Evolutionary conservation across 2,329 filamentous ascomycete genomes (phyloP), one percentile per base, ranked within the genome.

Genomic region (Clonostachys rosea): DNA sequence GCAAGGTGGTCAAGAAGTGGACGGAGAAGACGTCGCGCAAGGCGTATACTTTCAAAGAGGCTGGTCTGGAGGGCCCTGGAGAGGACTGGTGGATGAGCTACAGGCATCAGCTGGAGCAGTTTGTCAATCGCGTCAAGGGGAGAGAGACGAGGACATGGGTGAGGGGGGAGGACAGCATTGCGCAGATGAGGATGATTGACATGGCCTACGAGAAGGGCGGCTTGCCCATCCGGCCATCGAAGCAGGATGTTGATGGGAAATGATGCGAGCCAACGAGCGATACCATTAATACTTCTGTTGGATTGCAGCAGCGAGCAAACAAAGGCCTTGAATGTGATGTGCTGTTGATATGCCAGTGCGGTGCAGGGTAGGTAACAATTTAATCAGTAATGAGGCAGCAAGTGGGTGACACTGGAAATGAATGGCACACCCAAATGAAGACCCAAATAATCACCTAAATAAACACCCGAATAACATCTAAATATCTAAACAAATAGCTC

Each of bases 101-200:
- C 53, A 62, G 70, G 7, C 61, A 74, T 53, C 66, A 71, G 61
- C 60, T 78, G 30, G 72, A 77, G 56, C 62, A 68, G 49, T 78
- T 78, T 53, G 70, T 76, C 13, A 68, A 75, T 55, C 59, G 57
- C 34, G 52, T 77, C 42, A 66, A 64, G 42, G 69, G 68, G 1
- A 58, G 65, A 2, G 49, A 66, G 46, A 62, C 64, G 5, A 62
- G 59, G 2, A 48, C 62, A 3, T 75, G 73, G 69, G 58, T 76
- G 6, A 54, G 58, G 13, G 54, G 52, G 2, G 66, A 72, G 44
- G 71, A 75, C 49, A 71, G 64, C 24, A 62, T 76, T 20, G 55
- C 55, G 17, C 68, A 67, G 63, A 73, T 73, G 68, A 63, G 56
- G 57, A 69, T 70, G 59, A 55, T 77, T 34, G 75, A 78, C 53